phyloP scores from a whole-genome alignment of 139 green algal genomes.

The Yamagishiella unicocca region DNA sequence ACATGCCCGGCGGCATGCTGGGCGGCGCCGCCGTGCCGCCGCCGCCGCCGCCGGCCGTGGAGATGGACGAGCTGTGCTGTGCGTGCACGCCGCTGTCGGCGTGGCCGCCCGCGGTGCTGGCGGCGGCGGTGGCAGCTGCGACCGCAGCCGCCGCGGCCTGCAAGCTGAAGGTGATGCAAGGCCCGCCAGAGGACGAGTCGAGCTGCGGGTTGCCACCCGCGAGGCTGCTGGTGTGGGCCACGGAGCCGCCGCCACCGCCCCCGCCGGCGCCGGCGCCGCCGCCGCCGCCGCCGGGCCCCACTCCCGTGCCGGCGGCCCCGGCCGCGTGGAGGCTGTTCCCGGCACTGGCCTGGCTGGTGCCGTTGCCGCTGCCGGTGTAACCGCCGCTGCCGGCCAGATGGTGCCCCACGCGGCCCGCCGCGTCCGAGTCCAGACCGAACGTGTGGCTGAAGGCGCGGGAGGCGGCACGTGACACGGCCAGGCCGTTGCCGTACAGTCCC shows the following conservation, averaged over 20 bases:
- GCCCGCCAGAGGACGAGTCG: background rate
- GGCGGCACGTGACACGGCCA: background rate
- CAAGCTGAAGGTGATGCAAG: conserved; percentile 24
- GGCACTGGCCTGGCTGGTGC: background rate
- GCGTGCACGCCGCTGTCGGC: background rate
- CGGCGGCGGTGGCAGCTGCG: background rate
- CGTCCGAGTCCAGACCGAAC: background rate
- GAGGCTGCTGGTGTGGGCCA: background rate
- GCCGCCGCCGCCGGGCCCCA: background rate
- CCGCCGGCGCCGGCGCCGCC: background rate
- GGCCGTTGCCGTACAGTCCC: background rate
- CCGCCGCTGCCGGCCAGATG: background rate
- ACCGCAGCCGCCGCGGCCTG: conserved; percentile 26
- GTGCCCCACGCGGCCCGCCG: background rate
- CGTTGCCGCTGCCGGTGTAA: background rate
- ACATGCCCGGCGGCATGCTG: background rate
- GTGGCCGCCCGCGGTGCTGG: background rate
- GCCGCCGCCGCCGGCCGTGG: background rate
- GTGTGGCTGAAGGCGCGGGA: conserved; percentile 27
- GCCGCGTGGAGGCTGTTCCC: background rate
- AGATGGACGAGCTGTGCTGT: background rate
- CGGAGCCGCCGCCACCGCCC: background rate
- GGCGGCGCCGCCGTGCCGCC: background rate
- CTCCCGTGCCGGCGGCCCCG: background rate
- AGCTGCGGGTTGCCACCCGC: background rate